A percentile compares a stretch with the other conserved stretches of the same genome.
These are phyloP conservation scores for Hypsizygus marmoreus DNA, from an alignment of 768 basidiomycete species.

Conservation along the genomic window DNA sequence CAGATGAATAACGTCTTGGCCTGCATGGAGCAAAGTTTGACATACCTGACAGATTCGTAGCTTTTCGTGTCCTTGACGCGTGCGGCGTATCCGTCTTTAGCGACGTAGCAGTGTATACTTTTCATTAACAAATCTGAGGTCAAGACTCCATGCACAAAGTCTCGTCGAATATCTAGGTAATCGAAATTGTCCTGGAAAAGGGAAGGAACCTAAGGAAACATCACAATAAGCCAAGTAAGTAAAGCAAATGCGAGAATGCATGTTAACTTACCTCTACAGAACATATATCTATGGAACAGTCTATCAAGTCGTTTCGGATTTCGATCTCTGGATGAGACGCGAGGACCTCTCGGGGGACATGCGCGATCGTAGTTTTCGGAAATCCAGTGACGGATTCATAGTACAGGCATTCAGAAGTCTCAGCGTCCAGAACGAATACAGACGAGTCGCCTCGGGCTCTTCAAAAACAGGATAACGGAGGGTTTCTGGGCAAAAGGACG, in stretches of 20 bases:
- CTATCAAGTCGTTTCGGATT: constrained; percentile 84
- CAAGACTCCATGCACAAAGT: constrained; percentile 93
- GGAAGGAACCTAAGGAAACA: constrained; percentile 77
- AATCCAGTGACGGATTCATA: constrained; percentile 78
- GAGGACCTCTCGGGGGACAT: constrained; percentile 79
- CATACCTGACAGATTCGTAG: constrained; percentile 89
- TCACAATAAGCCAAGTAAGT: constrained; percentile 1
- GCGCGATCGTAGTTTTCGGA: constrained; percentile 60
- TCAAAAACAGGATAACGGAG: constrained; percentile 9
- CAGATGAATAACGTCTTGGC: constrained; percentile 2
- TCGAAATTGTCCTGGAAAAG: constrained; percentile 99
- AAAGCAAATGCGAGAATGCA: background rate
- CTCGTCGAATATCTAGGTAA: constrained; percentile 86
- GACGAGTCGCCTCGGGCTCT: constrained; percentile 76
- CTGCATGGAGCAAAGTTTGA: no score
- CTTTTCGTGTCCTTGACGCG: constrained; percentile 91
- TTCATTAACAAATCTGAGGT: constrained; percentile 95
- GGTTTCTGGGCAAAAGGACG: constrained; percentile 1
- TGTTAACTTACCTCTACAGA: constrained; percentile 75
- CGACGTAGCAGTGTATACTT: constrained; percentile 89
- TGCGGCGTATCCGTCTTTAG: constrained; percentile 88
- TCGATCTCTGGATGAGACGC: constrained; percentile 77
- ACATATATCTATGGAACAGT: constrained; percentile 91
- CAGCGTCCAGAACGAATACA: constrained; percentile 75
- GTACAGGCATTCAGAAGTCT: constrained; percentile 80